Percentiles rank a stretch among this genome's conserved stretches.
Evolutionary conservation across 139 green algal genomes (phyloP).

Genomic region (Spirogloea muscicola): DNA sequence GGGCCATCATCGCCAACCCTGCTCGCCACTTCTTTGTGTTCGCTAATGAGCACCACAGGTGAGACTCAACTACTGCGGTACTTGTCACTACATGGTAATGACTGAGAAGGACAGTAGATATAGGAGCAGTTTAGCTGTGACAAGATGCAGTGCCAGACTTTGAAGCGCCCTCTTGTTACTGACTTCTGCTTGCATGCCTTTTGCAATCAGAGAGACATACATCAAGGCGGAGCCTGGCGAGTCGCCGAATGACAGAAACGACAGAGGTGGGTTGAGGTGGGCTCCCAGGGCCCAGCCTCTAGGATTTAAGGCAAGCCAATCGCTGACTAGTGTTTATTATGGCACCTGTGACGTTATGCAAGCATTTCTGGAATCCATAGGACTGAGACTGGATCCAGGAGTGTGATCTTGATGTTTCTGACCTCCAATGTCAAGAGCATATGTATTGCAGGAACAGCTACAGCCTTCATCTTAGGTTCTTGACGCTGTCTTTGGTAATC

Average conservation of each 20-base stretch:
- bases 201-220: constrained; percentile 41
- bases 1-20: constrained; percentile 54
- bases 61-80: background rate
- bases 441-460: background rate
- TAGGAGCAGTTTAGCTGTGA: too few relatives aligned
- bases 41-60: constrained; percentile 86
- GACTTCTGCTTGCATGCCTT: background rate
- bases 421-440: background rate
- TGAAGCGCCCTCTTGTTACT: background rate
- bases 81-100: background rate
- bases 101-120: background rate
- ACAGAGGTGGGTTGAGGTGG: constrained; percentile 58
- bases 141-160: background rate
- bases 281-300: too few relatives aligned
- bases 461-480: background rate
- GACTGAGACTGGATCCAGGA: too few relatives aligned
- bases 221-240: constrained; percentile 61
- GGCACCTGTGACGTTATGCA: background rate
- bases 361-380: background rate
- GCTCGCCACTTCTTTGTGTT: constrained; percentile 91
- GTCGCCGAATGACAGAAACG: constrained; percentile 94
- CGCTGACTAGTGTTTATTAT: background rate
- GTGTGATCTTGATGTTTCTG: too few relatives aligned
- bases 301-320: background rate
- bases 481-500: background rate